Evolutionary conservation across 352 stramenopile species (phyloP), one percentile per base, ranked within the genome.

Genomic region (Phytophthora aleatoria): DNA sequence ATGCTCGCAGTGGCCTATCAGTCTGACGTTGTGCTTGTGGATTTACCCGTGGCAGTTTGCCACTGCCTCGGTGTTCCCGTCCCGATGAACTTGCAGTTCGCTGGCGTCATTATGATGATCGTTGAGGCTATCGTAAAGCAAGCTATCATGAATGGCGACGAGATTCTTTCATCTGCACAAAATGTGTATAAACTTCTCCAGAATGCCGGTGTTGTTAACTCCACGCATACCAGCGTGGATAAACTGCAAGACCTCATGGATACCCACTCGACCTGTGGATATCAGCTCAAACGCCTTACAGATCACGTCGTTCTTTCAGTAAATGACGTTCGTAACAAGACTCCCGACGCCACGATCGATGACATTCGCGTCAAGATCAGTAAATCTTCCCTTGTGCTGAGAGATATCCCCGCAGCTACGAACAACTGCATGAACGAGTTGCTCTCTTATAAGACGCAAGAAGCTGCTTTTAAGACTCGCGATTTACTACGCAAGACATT

Each of bases 31-130:
- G 79, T 74, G 0, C 30, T 85, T 0, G 65, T 71, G 31, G 81
- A 90, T 50, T 38, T 88, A 15, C 81, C 81, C 0, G 56, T 79
- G 6, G 81, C 75, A 1, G 74, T 87, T n/a, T 64, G 69, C 15
- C 76, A 68, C 27, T 88, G 81, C 33, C 50, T 86, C 9, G 74
- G 74, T 2, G n/a, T 87, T 10, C 64, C 74, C 0, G 56, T 70
- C 0, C 71, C 74, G 1, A 45, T 15, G 7, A 68, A 59, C 12
- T 16, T 48, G 11, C 33, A 55, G 27, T 71, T 59, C 49, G 30
- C 28, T 3, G 57, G 33, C 11, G 16, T 50, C 2, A 31, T 67
- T n/a, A 36, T 67, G 2, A 47, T 64, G n/a, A 55, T 71, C 12
- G 58, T 67, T 3, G 50, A 67, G 16, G 59, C 24, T n/a, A 71